Percentiles rank a stretch among this genome's conserved stretches.
Conservation (phyloP, 805 yeast species). For the Candida ficus region DNA sequence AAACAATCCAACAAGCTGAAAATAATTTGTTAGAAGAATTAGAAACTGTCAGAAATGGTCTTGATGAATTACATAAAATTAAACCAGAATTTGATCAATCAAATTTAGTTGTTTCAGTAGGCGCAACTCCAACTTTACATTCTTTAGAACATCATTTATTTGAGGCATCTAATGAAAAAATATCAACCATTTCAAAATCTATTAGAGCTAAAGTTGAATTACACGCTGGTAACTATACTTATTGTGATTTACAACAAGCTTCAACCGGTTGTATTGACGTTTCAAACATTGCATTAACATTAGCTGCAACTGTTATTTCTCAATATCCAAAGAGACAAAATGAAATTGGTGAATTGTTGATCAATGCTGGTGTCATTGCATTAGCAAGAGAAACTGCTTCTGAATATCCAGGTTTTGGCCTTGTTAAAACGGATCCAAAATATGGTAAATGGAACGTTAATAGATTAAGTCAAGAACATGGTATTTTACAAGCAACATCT, state of each 20-base stretch:
- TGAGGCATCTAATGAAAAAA: constrained; percentile 10
- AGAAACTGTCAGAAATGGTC: constrained; percentile 50
- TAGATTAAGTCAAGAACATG: constrained; percentile 76
- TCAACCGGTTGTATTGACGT: constrained; percentile 54
- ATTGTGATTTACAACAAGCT: constrained; percentile 74
- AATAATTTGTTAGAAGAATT: constrained; percentile 51
- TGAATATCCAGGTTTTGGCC: constrained; percentile 51
- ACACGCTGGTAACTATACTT: constrained; percentile 78
- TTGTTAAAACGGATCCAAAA: constrained; percentile 33
- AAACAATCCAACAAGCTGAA: constrained; percentile 41
- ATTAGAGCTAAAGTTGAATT: constrained; percentile 49
- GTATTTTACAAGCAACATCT: constrained; percentile 49
- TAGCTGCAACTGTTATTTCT: constrained; percentile 56
- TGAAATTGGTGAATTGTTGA: constrained; percentile 53
- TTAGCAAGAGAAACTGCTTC: constrained; percentile 62
- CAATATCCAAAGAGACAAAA: constrained; percentile 50
- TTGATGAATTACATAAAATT: constrained; percentile 26
- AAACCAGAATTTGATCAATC: constrained; percentile 34
- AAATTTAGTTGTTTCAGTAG: constrained; percentile 56
- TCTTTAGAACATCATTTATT: constrained; percentile 35
- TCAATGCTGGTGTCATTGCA: constrained; percentile 71
- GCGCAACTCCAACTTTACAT: constrained; percentile 80
- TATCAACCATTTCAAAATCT: constrained; percentile 14
- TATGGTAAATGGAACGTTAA: constrained; percentile 60
- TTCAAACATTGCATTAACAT: constrained; percentile 43